Percentiles rank a stretch among this genome's conserved stretches.
These are phyloP conservation scores for Teratosphaeriaceae sp. DNA, from an alignment of 2,329 filamentous ascomycete genomes.

Conservation along the genomic window DNA sequence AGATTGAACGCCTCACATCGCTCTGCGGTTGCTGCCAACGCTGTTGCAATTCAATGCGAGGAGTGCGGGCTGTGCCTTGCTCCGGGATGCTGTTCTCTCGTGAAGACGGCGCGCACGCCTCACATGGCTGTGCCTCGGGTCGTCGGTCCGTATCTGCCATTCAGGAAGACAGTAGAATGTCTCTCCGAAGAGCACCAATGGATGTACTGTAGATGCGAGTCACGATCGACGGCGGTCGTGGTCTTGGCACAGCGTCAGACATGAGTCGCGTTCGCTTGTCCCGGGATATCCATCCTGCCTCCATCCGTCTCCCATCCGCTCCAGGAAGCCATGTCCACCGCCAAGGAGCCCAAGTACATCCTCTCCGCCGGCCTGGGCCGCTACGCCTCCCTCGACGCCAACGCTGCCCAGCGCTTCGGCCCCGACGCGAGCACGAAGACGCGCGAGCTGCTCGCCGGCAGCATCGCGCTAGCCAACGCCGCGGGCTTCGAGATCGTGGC, in stretches of 20 bases:
- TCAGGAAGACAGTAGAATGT: not conserved
- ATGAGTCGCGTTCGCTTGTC: no score
- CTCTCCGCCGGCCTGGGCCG: constrained; percentile 7
- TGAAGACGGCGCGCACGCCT: not conserved
- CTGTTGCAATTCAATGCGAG: not conserved
- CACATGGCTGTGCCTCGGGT: not conserved
- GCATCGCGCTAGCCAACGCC: constrained; percentile 3
- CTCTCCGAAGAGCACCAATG: not conserved
- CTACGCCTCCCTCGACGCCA: constrained; percentile 6
- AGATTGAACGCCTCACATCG: not conserved
- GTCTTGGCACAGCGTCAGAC: not conserved
- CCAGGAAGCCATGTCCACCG: not conserved
- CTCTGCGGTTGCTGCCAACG: not conserved
- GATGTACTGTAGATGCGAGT: not conserved
- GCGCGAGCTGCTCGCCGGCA: constrained; percentile 3
- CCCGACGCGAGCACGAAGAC: constrained; percentile 5
- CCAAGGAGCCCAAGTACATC: constrained; percentile 2
- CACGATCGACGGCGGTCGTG: not conserved
- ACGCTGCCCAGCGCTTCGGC: constrained; percentile 6
- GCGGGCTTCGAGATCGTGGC: constrained; percentile 10
- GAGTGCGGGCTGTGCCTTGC: not conserved
- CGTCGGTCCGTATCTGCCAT: not conserved
- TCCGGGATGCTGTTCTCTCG: not conserved
- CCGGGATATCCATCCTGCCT: no score
- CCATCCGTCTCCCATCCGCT: no score